Conservation (phyloP, 176 grass and related monocot species). For the Zizania latifolia region DNA sequence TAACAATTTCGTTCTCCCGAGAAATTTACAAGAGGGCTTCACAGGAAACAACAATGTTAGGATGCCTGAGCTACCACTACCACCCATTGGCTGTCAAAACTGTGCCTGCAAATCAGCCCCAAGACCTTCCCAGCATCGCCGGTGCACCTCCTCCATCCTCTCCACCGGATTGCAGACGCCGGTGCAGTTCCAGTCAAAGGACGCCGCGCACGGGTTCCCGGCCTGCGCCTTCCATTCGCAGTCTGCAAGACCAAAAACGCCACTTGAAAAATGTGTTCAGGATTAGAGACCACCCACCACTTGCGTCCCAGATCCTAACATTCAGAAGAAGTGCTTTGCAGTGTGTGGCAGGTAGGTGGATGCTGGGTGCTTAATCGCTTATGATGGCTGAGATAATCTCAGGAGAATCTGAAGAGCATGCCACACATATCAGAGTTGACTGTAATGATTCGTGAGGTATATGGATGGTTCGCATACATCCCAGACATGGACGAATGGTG, state of each 20-base stretch:
- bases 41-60: neutral
- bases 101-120: constrained; percentile 40
- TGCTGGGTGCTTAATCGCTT: neutral
- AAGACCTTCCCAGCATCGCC: constrained; percentile 44
- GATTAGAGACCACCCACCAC: neutral
- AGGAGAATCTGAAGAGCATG: constrained; percentile 11
- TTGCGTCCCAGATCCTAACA: neutral
- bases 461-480: neutral
- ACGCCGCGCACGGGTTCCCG: constrained; percentile 59
- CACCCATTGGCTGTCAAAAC: constrained; percentile 36
- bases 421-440: neutral
- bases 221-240: constrained; percentile 79
- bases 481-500: neutral
- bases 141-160: constrained; percentile 72
- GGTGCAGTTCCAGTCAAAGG: constrained; percentile 80
- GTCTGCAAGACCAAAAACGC: constrained; percentile 39
- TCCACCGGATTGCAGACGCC: constrained; percentile 71
- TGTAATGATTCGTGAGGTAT: constrained; percentile 3
- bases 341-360: constrained; percentile 2
- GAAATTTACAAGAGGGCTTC: constrained; percentile 31
- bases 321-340: neutral
- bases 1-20: neutral
- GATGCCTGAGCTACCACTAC: neutral
- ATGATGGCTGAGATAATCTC: neutral
- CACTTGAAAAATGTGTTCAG: neutral